Evolutionary conservation across 306 rosid species (phyloP), one percentile per base, ranked within the genome.

Genomic region (Ziziphus jujuba): DNA sequence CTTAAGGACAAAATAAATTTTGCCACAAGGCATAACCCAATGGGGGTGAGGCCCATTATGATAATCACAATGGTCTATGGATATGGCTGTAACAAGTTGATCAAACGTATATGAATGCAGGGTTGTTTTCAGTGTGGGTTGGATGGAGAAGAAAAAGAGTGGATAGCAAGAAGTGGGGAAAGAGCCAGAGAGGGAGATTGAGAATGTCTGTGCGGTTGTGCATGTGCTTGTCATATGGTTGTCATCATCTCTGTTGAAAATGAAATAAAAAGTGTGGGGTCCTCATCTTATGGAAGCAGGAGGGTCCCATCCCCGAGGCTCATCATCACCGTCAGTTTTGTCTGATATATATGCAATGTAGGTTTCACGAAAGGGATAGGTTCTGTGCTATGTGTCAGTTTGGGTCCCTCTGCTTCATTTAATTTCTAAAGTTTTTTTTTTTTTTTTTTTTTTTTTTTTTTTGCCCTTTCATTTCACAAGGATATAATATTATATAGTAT

Each of bases 101-200:
- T 72, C 43, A 0, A 31, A 52, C 28, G 24, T 60, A 73, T 64
- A 36, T 10, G 8, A 11, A 62, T 64, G 84, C 61, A 54, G 51
- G 72, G 87, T 85, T 77, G 83, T 83, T 83, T 72, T 83, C 91
- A 65, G 61, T 21, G 72, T 77, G 84, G 77, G 84, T 75, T 74
- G 84, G 72, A 67, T 53, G 40, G 67, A 60, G 44, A 54, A 13
- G 56, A 9, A 8, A 62, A 59, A 60, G 63, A 69, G 79, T 65
- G 75, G 71, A 70, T 38, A 56, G 73, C 77, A 51, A 63, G 80
- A 66, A 60, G 19, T 7, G 31, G 38, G 65, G n/a, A n/a, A n/a
- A n/a, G n/a, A n/a, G n/a, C n/a, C n/a, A n/a, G 59, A 17, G 36
- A 19, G 61, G 65, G 44, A 53, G 70, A 44, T 66, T 16, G 25